phyloP scores from a whole-genome alignment of 2,329 filamentous ascomycete genomes.

The Lasiodiplodia citricola region DNA sequence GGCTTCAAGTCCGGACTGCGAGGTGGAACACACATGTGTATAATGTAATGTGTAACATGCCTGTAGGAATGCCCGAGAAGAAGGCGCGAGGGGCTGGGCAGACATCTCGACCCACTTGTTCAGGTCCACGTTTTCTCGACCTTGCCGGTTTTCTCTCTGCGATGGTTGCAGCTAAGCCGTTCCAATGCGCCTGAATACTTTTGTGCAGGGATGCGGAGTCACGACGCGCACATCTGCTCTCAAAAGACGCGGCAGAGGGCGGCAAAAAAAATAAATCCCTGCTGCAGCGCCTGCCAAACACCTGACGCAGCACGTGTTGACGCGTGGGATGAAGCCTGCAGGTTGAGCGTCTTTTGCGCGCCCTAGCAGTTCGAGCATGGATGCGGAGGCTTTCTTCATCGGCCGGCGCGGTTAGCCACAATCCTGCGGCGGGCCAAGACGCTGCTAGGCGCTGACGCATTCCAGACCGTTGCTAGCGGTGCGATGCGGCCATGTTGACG shows the following conservation, averaged over 20 bases:
- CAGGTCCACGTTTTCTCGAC: slow-evolving; percentile 1
- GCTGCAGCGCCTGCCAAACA: slow-evolving; percentile 3
- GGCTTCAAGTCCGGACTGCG: background rate
- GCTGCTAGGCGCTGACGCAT: slow-evolving; percentile 4
- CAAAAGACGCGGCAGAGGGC: slow-evolving; percentile 6
- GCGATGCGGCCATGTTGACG: slow-evolving; percentile 1
- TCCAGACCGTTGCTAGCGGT: slow-evolving; percentile 10
- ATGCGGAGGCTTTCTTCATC: slow-evolving; percentile 4
- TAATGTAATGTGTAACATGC: slow-evolving; percentile 11
- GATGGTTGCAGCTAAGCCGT: slow-evolving; percentile 18
- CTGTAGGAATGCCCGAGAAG: slow-evolving; percentile 3
- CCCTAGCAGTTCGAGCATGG: slow-evolving; percentile 3
- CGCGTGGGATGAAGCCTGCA: background rate
- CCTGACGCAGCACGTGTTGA: slow-evolving; percentile 15
- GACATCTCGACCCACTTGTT: background rate
- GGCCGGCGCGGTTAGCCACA: slow-evolving; percentile 1
- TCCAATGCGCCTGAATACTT: background rate
- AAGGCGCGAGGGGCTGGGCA: background rate
- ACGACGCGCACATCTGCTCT: background rate
- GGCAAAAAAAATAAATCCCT: slow-evolving; percentile 1
- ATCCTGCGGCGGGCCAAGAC: background rate
- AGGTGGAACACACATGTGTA: background rate
- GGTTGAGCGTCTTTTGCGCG: background rate
- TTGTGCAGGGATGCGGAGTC: slow-evolving; percentile 17
- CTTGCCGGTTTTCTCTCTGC: background rate